These are phyloP conservation scores for Penicillium italicum DNA, from an alignment of 2,329 filamentous ascomycete genomes.

Conservation along the genomic window DNA sequence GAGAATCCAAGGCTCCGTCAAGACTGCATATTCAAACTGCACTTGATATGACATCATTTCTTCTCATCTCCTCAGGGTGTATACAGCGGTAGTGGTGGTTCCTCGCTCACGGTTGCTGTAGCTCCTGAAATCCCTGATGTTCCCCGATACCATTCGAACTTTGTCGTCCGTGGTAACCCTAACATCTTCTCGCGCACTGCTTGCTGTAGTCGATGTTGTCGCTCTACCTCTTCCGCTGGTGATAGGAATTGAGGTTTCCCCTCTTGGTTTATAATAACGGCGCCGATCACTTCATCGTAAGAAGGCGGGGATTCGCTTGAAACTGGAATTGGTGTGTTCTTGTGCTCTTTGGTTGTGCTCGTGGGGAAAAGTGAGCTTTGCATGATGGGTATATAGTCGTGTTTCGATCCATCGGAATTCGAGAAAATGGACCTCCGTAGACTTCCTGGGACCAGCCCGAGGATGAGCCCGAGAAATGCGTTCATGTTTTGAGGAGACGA, in stretches of 20 bases:
- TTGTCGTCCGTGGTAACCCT: conserved; percentile 20
- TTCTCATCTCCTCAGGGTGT: not conserved
- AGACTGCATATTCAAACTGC: not conserved
- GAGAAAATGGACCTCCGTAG: not conserved
- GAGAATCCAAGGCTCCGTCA: not conserved
- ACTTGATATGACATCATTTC: not conserved
- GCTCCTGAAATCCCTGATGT: not conserved
- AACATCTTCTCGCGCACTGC: conserved; percentile 28
- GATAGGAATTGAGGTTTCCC: conserved; percentile 25
- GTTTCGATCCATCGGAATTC: not conserved
- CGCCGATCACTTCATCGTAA: conserved; percentile 28
- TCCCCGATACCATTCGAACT: conserved; percentile 14
- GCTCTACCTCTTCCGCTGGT: conserved; percentile 24
- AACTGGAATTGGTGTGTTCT: not conserved
- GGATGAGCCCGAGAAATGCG: not conserved
- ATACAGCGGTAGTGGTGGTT: conserved; percentile 2
- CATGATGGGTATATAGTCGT: not conserved
- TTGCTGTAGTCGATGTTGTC: conserved; percentile 15
- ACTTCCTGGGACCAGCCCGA: not conserved
- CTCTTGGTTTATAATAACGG: conserved; percentile 25
- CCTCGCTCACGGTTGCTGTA: not conserved
- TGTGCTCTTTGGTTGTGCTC: not conserved
- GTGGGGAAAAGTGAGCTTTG: not conserved
- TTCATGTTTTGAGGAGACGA: not conserved
- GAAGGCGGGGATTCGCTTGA: conserved; percentile 11